Base-by-base conservation (phyloP, 2,329 filamentous ascomycete genomes). In the Cryphonectria naterciae region DNA sequence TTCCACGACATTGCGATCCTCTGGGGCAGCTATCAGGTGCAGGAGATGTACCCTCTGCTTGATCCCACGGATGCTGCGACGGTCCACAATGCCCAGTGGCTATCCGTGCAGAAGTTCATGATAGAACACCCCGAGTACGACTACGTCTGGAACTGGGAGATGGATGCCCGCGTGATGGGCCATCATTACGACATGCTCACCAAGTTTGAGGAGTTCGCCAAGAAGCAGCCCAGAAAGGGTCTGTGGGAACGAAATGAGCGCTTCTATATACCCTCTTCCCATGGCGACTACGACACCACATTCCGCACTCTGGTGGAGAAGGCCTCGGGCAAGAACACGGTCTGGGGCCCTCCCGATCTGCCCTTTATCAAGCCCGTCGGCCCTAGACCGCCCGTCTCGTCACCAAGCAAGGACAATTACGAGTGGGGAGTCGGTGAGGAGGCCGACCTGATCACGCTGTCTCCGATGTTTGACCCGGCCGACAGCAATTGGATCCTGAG, bases 71-170 rank as follows among this genome's bases (percentile, higher is more conserved):
- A 84, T 67, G 84, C 85, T 69, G 79, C 83, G 72, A 83, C 80
- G 67, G 88, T 89, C n/a, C 87, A 89, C 75, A 85, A 85, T 39
- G 84, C 86, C 41, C 91, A 93, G 76, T 93, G 91, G 84, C 85
- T 93, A 74, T 91, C 91, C 7, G 85, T 94, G 2, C 92, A 94
- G 77, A 91, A 91, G 80, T 94, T 95, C 77, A 88, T 88, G 71
- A 86, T 92, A 76, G 91, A 92, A 65, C 91, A 94, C 76, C 92
- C 92, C 0, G 89, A 95, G 76, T 96, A 93, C 74, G 92, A 95
- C 75, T 94, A 88, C 76, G 86, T 94, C 75, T 96, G 93, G 92
- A 95, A 95, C 78, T 95, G 92, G 93, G 93, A 96, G 78, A 92
- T 94, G 81, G 93, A 96, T 77, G 90, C 91, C 43, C 87, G 93